phyloP scores from a whole-genome alignment of 2,329 filamentous ascomycete genomes.

The Talaromyces rugulosus region DNA sequence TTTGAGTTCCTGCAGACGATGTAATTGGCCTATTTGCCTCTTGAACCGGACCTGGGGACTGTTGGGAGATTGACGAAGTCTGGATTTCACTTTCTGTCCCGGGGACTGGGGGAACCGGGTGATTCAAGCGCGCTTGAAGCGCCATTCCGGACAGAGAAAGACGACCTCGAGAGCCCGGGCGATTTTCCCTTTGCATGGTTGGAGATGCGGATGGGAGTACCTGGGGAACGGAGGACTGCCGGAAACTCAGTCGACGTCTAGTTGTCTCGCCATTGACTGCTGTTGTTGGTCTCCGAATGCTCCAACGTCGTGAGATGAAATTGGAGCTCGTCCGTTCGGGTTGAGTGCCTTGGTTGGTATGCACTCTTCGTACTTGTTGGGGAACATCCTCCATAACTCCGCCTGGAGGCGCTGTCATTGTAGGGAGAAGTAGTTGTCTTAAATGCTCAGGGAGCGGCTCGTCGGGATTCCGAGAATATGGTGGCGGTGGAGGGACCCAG shows the following conservation, averaged over 20 bases:
- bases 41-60: not conserved
- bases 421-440: slow-evolving; percentile 29
- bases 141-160: not conserved
- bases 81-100: not conserved
- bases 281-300: slow-evolving; percentile 8
- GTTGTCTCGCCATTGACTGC: not conserved
- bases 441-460: slow-evolving; percentile 36
- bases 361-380: slow-evolving; percentile 18
- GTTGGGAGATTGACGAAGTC: not conserved
- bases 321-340: not conserved
- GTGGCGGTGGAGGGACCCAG: slow-evolving; percentile 81
- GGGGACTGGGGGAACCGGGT: not conserved
- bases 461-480: slow-evolving; percentile 51
- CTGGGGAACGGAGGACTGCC: not conserved
- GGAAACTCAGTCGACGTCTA: slow-evolving; percentile 1
- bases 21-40: not conserved
- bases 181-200: not conserved
- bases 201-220: slow-evolving; percentile 5
- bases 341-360: slow-evolving; percentile 14
- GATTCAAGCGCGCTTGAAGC: not conserved
- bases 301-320: slow-evolving; percentile 10
- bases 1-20: not conserved
- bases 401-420: slow-evolving; percentile 18
- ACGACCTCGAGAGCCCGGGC: not conserved
- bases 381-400: slow-evolving; percentile 10